Evolutionary conservation across 75 land plant species (phyloP).

Genomic region (Pinus taeda): DNA sequence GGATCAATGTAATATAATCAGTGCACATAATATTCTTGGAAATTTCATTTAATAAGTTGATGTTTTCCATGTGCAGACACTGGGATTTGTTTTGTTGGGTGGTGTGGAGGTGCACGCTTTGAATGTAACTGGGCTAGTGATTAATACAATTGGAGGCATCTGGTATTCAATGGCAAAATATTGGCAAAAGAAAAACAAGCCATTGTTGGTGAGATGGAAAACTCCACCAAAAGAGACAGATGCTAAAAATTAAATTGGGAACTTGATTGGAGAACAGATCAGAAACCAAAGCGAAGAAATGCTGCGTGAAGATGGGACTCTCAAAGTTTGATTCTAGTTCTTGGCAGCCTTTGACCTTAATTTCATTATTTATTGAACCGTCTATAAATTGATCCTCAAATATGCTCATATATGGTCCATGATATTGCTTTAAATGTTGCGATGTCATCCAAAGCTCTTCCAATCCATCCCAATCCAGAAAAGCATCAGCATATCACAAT

Average conservation of each 20-base stretch:
- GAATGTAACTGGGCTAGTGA: constrained; percentile 79
- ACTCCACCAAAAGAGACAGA: constrained; percentile 5
- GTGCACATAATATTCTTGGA: not conserved
- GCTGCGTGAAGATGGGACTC: no score
- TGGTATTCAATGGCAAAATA: constrained; percentile 93
- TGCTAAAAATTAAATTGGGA: constrained; percentile 7
- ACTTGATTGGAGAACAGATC: no score
- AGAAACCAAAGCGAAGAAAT: no score
- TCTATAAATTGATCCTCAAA: no score
- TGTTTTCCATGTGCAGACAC: constrained; percentile 46
- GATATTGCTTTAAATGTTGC: no score
- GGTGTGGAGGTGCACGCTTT: constrained; percentile 91
- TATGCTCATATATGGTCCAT: no score
- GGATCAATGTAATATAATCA: not conserved
- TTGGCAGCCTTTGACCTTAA: no score
- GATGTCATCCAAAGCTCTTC: no score
- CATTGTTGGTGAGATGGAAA: constrained; percentile 9
- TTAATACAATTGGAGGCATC: constrained; percentile 91
- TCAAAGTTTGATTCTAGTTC: no score
- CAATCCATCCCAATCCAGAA: no score
- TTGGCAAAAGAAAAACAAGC: constrained; percentile 60
- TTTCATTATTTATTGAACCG: no score
- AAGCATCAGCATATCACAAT: no score
- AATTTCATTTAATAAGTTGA: not conserved
- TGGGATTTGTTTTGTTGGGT: constrained; percentile 89